Base-by-base conservation (phyloP, 768 basidiomycete species). In the Piloderma croceum region DNA sequence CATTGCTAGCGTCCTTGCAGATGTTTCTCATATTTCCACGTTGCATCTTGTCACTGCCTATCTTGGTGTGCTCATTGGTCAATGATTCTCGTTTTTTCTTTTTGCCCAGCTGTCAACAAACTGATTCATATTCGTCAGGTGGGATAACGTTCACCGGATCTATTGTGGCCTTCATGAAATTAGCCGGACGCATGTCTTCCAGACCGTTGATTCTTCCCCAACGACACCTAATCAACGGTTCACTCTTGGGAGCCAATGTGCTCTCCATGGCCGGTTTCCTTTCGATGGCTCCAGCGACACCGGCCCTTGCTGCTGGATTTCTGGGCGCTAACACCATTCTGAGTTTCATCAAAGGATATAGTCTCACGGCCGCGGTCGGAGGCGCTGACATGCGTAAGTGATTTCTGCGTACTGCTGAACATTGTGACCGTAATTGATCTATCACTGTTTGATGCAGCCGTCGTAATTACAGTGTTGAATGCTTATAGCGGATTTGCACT, bases 401-500 rank as follows among this genome's bases (percentile, higher is more conserved):
- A 5, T 13, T 25, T 25, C 44, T 34, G 17, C 33, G 27, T 17
- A 41, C 12, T 45, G 38, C 21, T 24, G 6, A 24, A 7, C 42
- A 32, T 31, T 23, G 11, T 34, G n/a, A 43, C 34, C 29, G 25
- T 27, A 23, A 41, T 50, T 49, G 21, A 51, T 36, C 18, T 32
- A n/a, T n/a, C n/a, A 4, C 32, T 34, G 3, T 24, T 37, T 25
- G 31, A 32, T 44, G 15, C 50, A 90, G 87, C 90, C 38, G 89
- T 92, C 23, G 84, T 92, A 4, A 91, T 92, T 34, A 91, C 89
- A 5, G 90, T 92, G 13, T 58, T 92, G 44, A 92, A 92, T 56
- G 88, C 90, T 10, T 92, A 91, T 61, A 88, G 85, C 45, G 90
- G 90, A 17, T 90, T 92, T 50, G 90, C 90, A 13, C 77, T 92